Conservation (phyloP, 345 rosid species). For the Salix suchowensis region DNA sequence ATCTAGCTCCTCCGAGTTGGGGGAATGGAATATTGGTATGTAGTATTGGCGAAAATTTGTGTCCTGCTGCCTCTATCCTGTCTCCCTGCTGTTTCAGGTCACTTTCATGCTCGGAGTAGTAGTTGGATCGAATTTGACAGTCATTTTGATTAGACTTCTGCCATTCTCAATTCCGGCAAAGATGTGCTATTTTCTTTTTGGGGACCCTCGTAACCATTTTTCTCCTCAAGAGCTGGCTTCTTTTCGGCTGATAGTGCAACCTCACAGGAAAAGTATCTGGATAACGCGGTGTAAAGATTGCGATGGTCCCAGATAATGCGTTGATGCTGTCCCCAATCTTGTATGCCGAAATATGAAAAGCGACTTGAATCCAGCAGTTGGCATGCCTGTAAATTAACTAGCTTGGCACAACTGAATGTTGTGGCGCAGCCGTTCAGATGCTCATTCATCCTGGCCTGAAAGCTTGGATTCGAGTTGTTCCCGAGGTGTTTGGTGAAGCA, state of each 20-base stretch:
- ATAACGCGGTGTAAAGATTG: not conserved
- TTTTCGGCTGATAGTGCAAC: not conserved
- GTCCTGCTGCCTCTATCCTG: not conserved
- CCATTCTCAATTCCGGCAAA: not conserved
- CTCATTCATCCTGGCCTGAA: not conserved
- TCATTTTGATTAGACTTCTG: not conserved
- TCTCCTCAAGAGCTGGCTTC: not conserved
- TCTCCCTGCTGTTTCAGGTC: not conserved
- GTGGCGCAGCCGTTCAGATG: not conserved
- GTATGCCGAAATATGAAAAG: not conserved
- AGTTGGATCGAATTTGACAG: no score
- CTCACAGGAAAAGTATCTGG: not conserved
- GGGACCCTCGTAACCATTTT: not conserved
- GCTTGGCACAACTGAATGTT: not conserved
- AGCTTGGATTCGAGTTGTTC: not conserved
- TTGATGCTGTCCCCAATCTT: not conserved
- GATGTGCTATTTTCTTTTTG: not conserved
- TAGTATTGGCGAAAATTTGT: slow-evolving; percentile 5
- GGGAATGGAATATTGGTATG: not conserved
- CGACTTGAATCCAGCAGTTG: not conserved
- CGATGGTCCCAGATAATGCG: not conserved
- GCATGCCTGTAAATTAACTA: not conserved
- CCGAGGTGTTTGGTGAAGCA: not conserved
- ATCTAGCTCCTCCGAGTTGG: slow-evolving; percentile 38
- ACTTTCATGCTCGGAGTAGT: no score